Evolutionary conservation across 352 stramenopile genomes (phyloP), one percentile per base, ranked within the genome.

Genomic region (Globisporangium acanthophoron): DNA sequence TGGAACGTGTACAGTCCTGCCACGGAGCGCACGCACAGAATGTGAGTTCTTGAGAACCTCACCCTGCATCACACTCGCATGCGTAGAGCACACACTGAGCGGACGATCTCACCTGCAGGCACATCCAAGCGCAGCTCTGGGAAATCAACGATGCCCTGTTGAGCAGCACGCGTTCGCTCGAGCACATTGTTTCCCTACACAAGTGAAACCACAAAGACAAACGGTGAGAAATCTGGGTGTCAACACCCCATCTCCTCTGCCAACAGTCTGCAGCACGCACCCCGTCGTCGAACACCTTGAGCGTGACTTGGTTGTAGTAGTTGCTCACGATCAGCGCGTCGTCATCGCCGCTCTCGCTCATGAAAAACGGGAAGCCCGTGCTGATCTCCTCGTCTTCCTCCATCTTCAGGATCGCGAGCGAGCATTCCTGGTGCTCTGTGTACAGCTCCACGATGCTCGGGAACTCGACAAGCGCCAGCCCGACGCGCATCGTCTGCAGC

Each of bases 341-440:
- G 44, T 92, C 83, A 35, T 88, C 78, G 37, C 78, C 83, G 8
- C 73, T 65, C 39, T 87, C 73, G 27, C 68, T 77, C 69, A 88
- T 87, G 58, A 92, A 90, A 59, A 85, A 87, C 7, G 80, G 78
- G 56, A 88, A 80, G 1, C 70, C 71, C 16, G 60, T 63, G 41
- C 74, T 66, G 2, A 71, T 59, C 27, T 88, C 83, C 62, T 92
- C 83, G 57, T 92, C 83, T 61, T 92, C 83, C 48, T 92, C 83
- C 58, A 90, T 73, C 57, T 89, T 88, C 9, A 92, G 62, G 18
- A 92, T 52, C 12, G 75, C 85, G 18, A 92, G 54, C 0, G 64
- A 69, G 55, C 80, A 90, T 53, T 85, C 73, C 52, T 90, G 76
- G 49, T 88, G 71, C 52, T 88, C 80, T 33, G 76, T 89, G 59